Base-by-base conservation (phyloP, 2,329 filamentous ascomycete genomes). In the Paecilomyces niveus region DNA sequence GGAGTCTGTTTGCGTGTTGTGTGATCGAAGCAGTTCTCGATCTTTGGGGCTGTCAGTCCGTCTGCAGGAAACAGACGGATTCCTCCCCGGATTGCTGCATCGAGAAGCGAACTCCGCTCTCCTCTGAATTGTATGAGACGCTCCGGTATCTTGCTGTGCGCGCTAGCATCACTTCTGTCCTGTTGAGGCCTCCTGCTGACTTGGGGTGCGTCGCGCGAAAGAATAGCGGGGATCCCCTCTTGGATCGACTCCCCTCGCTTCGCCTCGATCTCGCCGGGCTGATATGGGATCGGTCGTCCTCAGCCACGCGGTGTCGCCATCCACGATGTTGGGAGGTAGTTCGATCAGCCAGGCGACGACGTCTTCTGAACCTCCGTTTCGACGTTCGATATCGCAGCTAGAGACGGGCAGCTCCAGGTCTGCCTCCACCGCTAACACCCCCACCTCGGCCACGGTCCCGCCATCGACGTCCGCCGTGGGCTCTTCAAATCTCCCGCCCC, bases 281-380 rank as follows among this genome's bases (percentile, higher is more conserved):
- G 83, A 79, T 72, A 86, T 85, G 83, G 82, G 81, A 78, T 83
- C 83, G 71, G 75, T 85, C 66, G 76, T 85, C 69, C 74, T 85
- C 67, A 79, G 79, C 77, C 90, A 93, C 80, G 86, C 86, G 78
- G 85, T 86, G 76, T 83, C 89, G 74, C 84, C 85, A 79, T 85
- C 81, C 78, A 89, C 86, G 81, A 88, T 90, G 79, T 78, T 82
- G 68, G 79, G 78, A 74, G 74, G 74, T 64, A 71, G 26, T 29
- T 26, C 75, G 66, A 67, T 74, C 65, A 71, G 69, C 62, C 58
- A 58, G 54, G 55, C 60, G 31, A 31, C 58, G 31, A 59, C 51
- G 21, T 57, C 68, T n/a, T 66, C 68, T 55, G 77, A 79, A 67
- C 73, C 74, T 45, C 63, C 68, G 54, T 71, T 70, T 68, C 68